These are phyloP conservation scores for Neoconidiobolus thromboides DNA, from an alignment of 371 early-diverging fungal genomes.

Conservation along the genomic window DNA sequence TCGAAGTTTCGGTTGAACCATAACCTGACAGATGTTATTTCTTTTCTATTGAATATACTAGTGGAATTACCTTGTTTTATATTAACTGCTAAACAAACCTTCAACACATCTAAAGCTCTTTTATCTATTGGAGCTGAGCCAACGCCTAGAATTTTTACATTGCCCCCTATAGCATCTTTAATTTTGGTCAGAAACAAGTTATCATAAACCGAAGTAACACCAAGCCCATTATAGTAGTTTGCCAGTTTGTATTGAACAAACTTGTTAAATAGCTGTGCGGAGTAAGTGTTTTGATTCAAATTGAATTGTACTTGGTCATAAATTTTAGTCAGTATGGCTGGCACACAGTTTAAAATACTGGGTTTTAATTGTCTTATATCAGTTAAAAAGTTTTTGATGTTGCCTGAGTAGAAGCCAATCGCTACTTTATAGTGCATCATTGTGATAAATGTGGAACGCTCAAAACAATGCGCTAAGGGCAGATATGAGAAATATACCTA, in stretches of 20 bases:
- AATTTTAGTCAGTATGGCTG: conserved; percentile 75
- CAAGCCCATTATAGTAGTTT: conserved; percentile 15
- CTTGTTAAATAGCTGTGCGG: conserved; percentile 35
- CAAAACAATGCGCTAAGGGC: conserved; percentile 62
- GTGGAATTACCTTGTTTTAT: conserved; percentile 22
- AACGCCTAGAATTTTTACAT: conserved; percentile 52
- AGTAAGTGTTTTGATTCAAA: conserved; percentile 34
- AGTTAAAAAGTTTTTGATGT: conserved; percentile 48
- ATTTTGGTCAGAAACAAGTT: conserved; percentile 79
- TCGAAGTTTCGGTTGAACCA: not conserved
- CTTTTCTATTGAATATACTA: not conserved
- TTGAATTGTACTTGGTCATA: conserved; percentile 55
- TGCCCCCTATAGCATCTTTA: conserved; percentile 71
- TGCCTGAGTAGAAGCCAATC: conserved; percentile 73
- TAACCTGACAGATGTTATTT: conserved; percentile 23
- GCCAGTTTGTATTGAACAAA: conserved; percentile 28
- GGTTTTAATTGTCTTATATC: conserved; percentile 69
- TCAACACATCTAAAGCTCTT: conserved; percentile 72
- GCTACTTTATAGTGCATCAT: conserved; percentile 27
- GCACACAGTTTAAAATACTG: conserved; percentile 72
- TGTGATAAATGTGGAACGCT: conserved; percentile 33
- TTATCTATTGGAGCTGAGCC: conserved; percentile 85
- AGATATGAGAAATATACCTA: not conserved
- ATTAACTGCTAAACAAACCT: conserved; percentile 48
- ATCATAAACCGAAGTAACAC: conserved; percentile 74